These are phyloP conservation scores for Penicillium sp. DNA, from an alignment of 2,329 filamentous ascomycete genomes.

Conservation along the genomic window DNA sequence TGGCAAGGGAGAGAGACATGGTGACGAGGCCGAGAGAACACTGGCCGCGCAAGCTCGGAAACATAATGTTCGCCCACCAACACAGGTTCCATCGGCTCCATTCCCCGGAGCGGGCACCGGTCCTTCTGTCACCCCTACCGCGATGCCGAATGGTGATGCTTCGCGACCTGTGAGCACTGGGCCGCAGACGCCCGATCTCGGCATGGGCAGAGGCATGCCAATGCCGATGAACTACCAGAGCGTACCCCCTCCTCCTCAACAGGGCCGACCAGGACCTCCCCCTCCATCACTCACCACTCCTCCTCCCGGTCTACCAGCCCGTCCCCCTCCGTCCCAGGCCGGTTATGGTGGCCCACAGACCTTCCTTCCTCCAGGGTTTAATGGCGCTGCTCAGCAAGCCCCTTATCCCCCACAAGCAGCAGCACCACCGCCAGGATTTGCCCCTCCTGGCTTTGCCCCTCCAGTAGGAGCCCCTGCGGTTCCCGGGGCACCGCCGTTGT, in stretches of 20 bases:
- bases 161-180: conserved; percentile 39
- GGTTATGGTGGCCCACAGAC: conserved; percentile 66
- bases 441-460: conserved; percentile 53
- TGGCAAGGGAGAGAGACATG: conserved; percentile 93
- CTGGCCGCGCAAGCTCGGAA: conserved; percentile 91
- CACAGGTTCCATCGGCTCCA: conserved; percentile 69
- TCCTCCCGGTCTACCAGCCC: conserved; percentile 62
- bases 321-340: conserved; percentile 70
- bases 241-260: conserved; percentile 45
- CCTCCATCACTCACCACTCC: conserved; percentile 52
- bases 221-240: conserved; percentile 46
- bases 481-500: conserved; percentile 37
- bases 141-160: conserved; percentile 49
- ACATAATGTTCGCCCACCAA: conserved; percentile 85
- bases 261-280: conserved; percentile 59
- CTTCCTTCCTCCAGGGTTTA: conserved; percentile 47
- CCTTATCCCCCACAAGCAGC: conserved; percentile 44
- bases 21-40: conserved; percentile 89
- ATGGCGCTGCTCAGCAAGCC: conserved; percentile 35
- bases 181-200: conserved; percentile 37
- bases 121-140: conserved; percentile 48
- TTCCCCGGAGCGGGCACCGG: conserved; percentile 58
- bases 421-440: conserved; percentile 55
- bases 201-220: conserved; percentile 47
- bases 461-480: conserved; percentile 33